These are phyloP conservation scores for Phoma herbarum DNA, from an alignment of 2,329 filamentous ascomycete genomes.

Conservation along the genomic window DNA sequence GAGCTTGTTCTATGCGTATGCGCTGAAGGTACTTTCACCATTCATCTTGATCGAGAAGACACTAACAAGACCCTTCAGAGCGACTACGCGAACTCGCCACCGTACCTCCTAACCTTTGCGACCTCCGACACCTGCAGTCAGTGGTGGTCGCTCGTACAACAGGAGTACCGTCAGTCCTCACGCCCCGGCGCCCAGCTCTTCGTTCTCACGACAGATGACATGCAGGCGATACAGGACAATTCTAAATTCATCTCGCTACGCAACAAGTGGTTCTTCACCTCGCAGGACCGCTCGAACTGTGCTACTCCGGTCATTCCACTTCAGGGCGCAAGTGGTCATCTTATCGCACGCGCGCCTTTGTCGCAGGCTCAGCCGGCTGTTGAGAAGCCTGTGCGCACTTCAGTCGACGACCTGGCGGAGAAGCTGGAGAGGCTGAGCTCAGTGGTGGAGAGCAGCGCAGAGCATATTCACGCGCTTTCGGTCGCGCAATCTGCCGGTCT, in stretches of 20 bases:
- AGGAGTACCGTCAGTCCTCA: slow-evolving; percentile 42
- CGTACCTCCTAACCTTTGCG: slow-evolving; percentile 48
- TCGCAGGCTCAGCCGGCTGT: slow-evolving; percentile 13
- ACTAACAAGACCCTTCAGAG: slow-evolving; percentile 33
- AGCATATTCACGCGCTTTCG: slow-evolving; percentile 45
- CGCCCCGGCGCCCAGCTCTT: slow-evolving; percentile 47
- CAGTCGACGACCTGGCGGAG: slow-evolving; percentile 36
- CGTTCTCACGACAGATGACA: slow-evolving; percentile 46
- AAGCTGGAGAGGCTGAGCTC: slow-evolving; percentile 39
- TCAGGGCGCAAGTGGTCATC: slow-evolving; percentile 40
- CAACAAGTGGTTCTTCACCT: slow-evolving; percentile 48
- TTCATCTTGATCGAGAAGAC: neutral
- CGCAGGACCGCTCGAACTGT: slow-evolving; percentile 34
- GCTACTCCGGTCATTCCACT: slow-evolving; percentile 40
- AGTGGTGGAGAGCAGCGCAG: slow-evolving; percentile 42
- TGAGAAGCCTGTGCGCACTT: slow-evolving; percentile 23
- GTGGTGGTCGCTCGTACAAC: slow-evolving; percentile 48
- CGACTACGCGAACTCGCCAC: slow-evolving; percentile 44
- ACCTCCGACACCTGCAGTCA: slow-evolving; percentile 41
- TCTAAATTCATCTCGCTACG: slow-evolving; percentile 40
- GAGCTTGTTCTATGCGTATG: slow-evolving; percentile 49
- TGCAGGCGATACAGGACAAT: slow-evolving; percentile 47
- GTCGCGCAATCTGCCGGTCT: slow-evolving; percentile 48
- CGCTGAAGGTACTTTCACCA: slow-evolving; percentile 40
- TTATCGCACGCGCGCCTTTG: slow-evolving; percentile 18